Evolutionary conservation across 805 yeast genomes (phyloP).

Genomic region (Ogataea zsoltii): DNA sequence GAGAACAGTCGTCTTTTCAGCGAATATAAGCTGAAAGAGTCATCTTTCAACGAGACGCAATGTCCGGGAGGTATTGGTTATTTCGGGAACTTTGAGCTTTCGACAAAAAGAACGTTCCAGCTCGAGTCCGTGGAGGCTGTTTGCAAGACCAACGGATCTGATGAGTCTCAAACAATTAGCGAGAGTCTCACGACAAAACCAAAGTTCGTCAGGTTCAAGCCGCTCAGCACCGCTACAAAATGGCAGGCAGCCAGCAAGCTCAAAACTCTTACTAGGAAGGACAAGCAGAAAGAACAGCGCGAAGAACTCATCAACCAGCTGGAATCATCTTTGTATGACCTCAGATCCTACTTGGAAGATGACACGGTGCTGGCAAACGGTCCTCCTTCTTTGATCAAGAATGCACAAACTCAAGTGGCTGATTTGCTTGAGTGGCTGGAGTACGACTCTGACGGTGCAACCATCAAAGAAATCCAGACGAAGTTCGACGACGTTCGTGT

Average conservation of each 20-base stretch:
- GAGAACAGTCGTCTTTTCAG: conserved; percentile 30
- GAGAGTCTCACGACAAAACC: conserved; percentile 27
- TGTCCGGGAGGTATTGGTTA: conserved; percentile 42
- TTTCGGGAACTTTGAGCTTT: conserved; percentile 24
- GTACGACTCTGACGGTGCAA: conserved; percentile 59
- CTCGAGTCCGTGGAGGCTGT: conserved; percentile 43
- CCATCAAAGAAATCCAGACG: conserved; percentile 37
- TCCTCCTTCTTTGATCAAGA: conserved; percentile 40
- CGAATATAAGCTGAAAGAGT: conserved; percentile 11
- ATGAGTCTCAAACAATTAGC: conserved; percentile 14
- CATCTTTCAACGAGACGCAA: conserved; percentile 29
- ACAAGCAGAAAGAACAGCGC: conserved; percentile 50
- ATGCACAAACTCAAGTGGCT: conserved; percentile 39
- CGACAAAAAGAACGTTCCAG: conserved; percentile 43
- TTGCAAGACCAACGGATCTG: conserved; percentile 20
- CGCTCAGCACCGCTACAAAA: conserved; percentile 50
- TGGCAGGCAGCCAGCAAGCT: conserved; percentile 49
- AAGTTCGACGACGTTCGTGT: conserved; percentile 35
- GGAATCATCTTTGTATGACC: conserved; percentile 71
- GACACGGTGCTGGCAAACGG: conserved; percentile 46
- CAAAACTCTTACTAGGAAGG: conserved; percentile 51
- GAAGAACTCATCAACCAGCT: conserved; percentile 66
- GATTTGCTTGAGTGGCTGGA: conserved; percentile 78
- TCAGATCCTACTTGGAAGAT: conserved; percentile 61
- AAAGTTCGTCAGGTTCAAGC: conserved; percentile 43